Evolutionary conservation across 345 rosid species (phyloP), one percentile per base, ranked within the genome.

Genomic region (Gynandropsis gynandra): DNA sequence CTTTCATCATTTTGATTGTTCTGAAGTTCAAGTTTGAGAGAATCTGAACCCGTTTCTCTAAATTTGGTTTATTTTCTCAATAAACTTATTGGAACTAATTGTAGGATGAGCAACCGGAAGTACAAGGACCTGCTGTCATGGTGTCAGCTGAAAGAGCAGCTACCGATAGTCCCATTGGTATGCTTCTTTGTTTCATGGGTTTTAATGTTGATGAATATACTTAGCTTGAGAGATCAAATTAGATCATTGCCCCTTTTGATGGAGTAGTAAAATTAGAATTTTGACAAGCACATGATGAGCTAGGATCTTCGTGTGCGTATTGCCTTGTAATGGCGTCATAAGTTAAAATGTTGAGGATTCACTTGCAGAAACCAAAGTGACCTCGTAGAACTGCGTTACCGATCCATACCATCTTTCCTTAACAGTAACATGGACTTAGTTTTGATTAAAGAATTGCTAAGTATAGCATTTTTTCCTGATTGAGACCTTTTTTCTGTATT

Each of bases 71-170:
- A 4, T 11, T 18, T 4, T 32, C 9, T 31, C 20, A 24, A 43
- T 14, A 13, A 31, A 16, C 38, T 40, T 52, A 33, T 51, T 56
- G 38, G 41, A 58, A 15, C 7, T 27, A 31, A 47, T n/a, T 57
- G 54, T 54, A 85, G 97, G 88, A 92, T 72, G 95, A 92, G 47
- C 99, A 92, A 62, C 94, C 95, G 41, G 97, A 88, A 71, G 74
- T 92, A 10, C 99, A 92, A 66, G 99, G 99, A 63, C 78, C 95
- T 0, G 95, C 85, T 4, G 79, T 75, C 17, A 60, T 83, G 80
- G 88, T 92, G 43, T 83, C 97, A 15, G 68, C 80, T 45, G 88
- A 88, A 69, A 74, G 81, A 74, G 95, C 90, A 54, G 84, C 95
- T 29, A 88, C 98, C 16, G 61, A 27, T 29, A 92, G 99, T 76